Evolutionary conservation across 1,139 yeast genomes (phyloP), one percentile per base, ranked within the genome.

Genomic region (Meyerozyma carpophila): DNA sequence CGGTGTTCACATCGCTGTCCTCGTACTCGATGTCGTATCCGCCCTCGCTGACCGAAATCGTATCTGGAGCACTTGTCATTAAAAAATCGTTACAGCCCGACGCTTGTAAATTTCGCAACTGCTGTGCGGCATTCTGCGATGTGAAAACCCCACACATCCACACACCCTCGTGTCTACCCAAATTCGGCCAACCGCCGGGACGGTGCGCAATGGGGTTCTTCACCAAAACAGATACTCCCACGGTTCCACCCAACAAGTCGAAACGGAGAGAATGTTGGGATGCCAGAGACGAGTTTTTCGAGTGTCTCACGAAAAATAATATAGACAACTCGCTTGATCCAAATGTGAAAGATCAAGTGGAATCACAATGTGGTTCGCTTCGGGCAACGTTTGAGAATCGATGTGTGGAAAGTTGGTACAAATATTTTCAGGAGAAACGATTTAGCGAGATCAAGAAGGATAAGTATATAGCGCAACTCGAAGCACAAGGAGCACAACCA

Each of bases 401-500:
- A 45, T 73, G 78, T 52, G 77, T 70, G 9, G 70, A 70, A 10
- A 67, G 73, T 40, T 73, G 78, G 78, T 44, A 25, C 48, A 66
- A 71, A 48, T 72, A 73, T 48, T 73, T 73, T 54, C 78, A 73
- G 50, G 76, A 73, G 44, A 73, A 73, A 56, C 61, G 78, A 47
- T 71, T 59, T 49, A 71, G 65, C 48, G 78, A 73, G 50, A 56
- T 72, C 50, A 59, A 63, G 36, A 63, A 77, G 54, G 65, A 65
- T 36, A 64, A 72, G 50, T 72, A 71, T 50, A 70, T 73, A 41
- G 64, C 58, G 29, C 68, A 71, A 54, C 61, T 73, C 44, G 71
- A 73, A 51, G 65, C 73, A 4, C 77, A 73, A 51, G 77, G 77
- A 8, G 78, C 77, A 10, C 66, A 71, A 53, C 75, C 70, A 39